These are phyloP conservation scores for Microglena sp. DNA, from an alignment of 139 green algal genomes.

Conservation along the genomic window DNA sequence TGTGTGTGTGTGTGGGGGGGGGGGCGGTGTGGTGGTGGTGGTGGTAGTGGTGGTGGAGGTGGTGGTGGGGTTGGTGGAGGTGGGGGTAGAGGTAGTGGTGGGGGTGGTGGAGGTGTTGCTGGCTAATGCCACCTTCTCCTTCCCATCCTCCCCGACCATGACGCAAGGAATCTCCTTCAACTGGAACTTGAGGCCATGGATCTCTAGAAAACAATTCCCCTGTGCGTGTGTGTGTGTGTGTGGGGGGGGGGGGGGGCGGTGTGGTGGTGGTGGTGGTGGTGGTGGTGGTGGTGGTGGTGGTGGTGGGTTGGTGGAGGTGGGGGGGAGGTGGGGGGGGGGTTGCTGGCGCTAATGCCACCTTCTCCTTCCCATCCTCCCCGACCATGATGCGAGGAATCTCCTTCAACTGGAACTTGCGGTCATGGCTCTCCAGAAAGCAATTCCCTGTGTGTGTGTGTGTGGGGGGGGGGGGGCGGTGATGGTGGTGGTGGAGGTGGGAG, in stretches of 20 bases:
- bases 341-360: no score
- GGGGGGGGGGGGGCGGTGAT: background rate
- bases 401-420: constrained; percentile 13
- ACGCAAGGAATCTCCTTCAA: constrained; percentile 1
- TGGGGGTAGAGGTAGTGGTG: no score
- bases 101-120: no score
- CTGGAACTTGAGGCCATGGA: background rate
- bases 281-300: no score
- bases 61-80: no score
- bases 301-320: no score
- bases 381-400: background rate
- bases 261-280: no score
- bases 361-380: background rate
- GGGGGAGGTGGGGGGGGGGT: no score
- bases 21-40: no score
- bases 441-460: constrained; percentile 8
- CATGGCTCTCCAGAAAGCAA: constrained; percentile 21
- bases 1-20: constrained; percentile 4
- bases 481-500: background rate
- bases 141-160: constrained; percentile 4
- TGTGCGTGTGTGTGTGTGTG: constrained; percentile 5
- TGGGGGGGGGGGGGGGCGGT: no score
- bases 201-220: background rate
- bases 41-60: no score
- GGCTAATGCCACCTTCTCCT: constrained; percentile 3